Evolutionary conservation across 2,329 filamentous ascomycete genomes (phyloP), one percentile per base, ranked within the genome.

Genomic region (Claviceps africana): DNA sequence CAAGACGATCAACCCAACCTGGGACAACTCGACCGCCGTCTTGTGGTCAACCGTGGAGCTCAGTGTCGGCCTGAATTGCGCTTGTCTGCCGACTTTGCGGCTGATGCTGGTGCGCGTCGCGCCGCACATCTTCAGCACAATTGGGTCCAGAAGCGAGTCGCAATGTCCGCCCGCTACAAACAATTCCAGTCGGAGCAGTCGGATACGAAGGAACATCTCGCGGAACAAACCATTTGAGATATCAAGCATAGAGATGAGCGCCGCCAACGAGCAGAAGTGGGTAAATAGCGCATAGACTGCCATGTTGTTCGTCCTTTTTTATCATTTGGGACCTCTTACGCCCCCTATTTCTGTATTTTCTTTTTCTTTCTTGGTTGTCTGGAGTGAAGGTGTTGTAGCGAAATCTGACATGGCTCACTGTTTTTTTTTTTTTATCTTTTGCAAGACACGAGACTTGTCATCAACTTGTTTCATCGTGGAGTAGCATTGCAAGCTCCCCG

Each of bases 1-100:
- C 19, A 53, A 55, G 11, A 47, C 47, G 10, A 53, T 17, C 19
- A 55, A 54, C 35, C 50, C 52, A 40, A 48, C 55, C 22, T 51
- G 46, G 51, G 42, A 57, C 19, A 47, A 56, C 30, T 52, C 43
- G 47, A 48, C 33, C 22, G 46, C 45, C 6, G 44, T 3, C 10
- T 55, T 48, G 50, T 55, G 53, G 53, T 55, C 53, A 4, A 53
- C 46, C 45, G 51, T 53, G 15, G 50, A 53, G 35, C 47, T 53
- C 43, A 52, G 51, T 11, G 47, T 51, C 30, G 52, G 52, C 44
- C 42, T 49, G 40, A 46, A 51, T n/a, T 54, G 53, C 47, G 48
- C 53, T 10, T 54, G 53, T 45, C 19, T 54, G 21, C 52, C 52
- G 6, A 51, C 52, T 13, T 2, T 55, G 47, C 40, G 53, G 6